Conservation (phyloP, 768 basidiomycete species). For the Trametes sanguinea region DNA sequence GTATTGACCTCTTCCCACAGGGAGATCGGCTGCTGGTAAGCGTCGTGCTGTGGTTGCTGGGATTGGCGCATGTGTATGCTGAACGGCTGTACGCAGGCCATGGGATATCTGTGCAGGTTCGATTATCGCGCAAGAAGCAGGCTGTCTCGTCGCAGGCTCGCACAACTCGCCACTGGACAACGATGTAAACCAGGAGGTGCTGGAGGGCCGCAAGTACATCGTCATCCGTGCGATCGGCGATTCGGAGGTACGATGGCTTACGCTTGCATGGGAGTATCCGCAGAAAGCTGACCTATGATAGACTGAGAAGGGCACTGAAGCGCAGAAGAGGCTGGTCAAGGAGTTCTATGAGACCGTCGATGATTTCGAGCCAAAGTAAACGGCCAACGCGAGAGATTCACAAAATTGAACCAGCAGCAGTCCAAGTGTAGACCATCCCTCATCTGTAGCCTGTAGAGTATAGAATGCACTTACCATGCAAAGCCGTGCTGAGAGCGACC, state of each 20-base stretch:
- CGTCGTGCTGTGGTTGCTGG: not conserved
- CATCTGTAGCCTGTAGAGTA: constrained; percentile 1
- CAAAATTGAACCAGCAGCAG: not conserved
- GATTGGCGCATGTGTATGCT: not conserved
- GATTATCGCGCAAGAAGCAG: constrained; percentile 89
- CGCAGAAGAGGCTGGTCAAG: constrained; percentile 76
- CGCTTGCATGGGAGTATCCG: not conserved
- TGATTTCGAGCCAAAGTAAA: constrained; percentile 60
- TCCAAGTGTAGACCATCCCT: too few species aligned
- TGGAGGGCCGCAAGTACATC: constrained; percentile 80
- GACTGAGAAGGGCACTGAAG: constrained; percentile 65
- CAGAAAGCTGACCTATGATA: constrained; percentile 20
- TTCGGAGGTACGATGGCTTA: constrained; percentile 43
- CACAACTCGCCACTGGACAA: constrained; percentile 43
- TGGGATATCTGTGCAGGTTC: constrained; percentile 94
- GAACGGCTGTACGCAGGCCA: constrained; percentile 42
- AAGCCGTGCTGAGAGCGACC: not conserved
- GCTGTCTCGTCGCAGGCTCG: constrained; percentile 76
- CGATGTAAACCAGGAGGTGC: constrained; percentile 65
- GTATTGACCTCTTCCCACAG: constrained; percentile 35
- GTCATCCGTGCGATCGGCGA: constrained; percentile 72
- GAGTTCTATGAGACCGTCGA: constrained; percentile 87
- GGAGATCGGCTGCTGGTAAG: constrained; percentile 80
- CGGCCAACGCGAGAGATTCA: not conserved
- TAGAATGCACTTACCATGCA: not conserved